These are phyloP conservation scores for Fusarium redolens DNA, from an alignment of 2,329 filamentous ascomycete genomes.

Conservation along the genomic window DNA sequence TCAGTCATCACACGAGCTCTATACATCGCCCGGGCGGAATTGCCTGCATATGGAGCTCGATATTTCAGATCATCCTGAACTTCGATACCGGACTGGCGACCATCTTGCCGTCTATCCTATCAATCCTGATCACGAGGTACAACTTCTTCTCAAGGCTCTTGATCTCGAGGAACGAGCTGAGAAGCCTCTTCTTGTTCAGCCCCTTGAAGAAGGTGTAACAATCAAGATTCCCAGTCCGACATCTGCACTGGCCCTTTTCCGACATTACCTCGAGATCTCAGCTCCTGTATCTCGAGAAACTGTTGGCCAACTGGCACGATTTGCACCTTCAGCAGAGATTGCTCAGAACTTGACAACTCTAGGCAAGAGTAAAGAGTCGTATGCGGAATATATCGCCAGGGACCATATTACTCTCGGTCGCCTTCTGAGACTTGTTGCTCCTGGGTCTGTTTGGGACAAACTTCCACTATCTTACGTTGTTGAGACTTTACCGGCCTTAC, in stretches of 20 bases:
- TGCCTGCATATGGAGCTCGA: slow-evolving; percentile 54
- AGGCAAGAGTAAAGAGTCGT: slow-evolving; percentile 36
- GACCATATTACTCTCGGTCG: slow-evolving; percentile 45
- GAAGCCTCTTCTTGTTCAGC: slow-evolving; percentile 40
- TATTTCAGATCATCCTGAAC: slow-evolving; percentile 41
- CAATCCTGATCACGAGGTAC: slow-evolving; percentile 52
- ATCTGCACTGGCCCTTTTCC: slow-evolving; percentile 53
- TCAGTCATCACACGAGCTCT: slow-evolving; percentile 32
- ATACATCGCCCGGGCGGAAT: slow-evolving; percentile 39
- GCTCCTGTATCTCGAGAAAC: slow-evolving; percentile 56
- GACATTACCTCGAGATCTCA: slow-evolving; percentile 59
- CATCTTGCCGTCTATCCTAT: slow-evolving; percentile 54
- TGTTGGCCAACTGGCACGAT: slow-evolving; percentile 49
- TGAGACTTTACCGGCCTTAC: slow-evolving; percentile 61
- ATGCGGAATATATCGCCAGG: slow-evolving; percentile 30
- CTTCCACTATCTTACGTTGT: slow-evolving; percentile 63
- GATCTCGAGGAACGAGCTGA: slow-evolving; percentile 35
- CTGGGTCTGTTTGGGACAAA: slow-evolving; percentile 33
- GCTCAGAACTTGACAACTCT: slow-evolving; percentile 5
- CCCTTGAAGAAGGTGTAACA: slow-evolving; percentile 31
- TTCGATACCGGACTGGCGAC: slow-evolving; percentile 55
- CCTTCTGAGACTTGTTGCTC: slow-evolving; percentile 32
- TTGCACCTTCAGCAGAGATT: slow-evolving; percentile 64
- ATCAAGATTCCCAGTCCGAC: slow-evolving; percentile 53
- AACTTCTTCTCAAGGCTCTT: slow-evolving; percentile 47